Percentiles rank a stretch among this genome's conserved stretches.
Conservation (phyloP, 352 stramenopile species). For the Sclerospora graminicola region DNA sequence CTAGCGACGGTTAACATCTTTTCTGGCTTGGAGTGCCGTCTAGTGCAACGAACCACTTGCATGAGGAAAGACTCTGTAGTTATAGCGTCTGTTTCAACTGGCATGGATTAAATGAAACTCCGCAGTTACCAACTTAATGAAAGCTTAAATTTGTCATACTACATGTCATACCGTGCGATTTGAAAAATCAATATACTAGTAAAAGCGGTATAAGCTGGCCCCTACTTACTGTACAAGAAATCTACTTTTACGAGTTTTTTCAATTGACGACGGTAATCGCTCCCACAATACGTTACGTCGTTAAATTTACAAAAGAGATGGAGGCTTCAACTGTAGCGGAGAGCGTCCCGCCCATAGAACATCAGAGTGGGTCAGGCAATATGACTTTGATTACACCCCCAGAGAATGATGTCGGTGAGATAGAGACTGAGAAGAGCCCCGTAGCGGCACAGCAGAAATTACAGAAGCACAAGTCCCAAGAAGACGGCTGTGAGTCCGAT, state of each 20-base stretch:
- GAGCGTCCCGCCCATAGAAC: constrained; percentile 5
- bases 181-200: too few relatives aligned
- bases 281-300: constrained; percentile 14
- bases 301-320: constrained; percentile 11
- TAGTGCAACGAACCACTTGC: too few relatives aligned
- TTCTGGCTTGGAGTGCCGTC: too few relatives aligned
- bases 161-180: too few relatives aligned
- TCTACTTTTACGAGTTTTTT: constrained; percentile 7
- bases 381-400: constrained; percentile 1
- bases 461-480: constrained; percentile 5
- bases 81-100: too few relatives aligned
- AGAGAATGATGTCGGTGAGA: constrained; percentile 12
- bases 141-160: too few relatives aligned
- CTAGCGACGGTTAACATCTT: too few relatives aligned
- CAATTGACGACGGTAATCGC: constrained; percentile 7
- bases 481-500: constrained; percentile 21
- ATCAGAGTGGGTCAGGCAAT: constrained; percentile 2
- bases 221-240: too few relatives aligned
- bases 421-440: constrained; percentile 21
- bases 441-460: constrained; percentile 5
- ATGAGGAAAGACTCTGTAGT: too few relatives aligned
- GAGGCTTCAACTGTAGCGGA: constrained; percentile 8
- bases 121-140: too few relatives aligned
- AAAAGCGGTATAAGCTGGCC: too few relatives aligned
- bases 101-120: neutral